phyloP scores from a whole-genome alignment of 345 rosid species.

The Pistacia vera region DNA sequence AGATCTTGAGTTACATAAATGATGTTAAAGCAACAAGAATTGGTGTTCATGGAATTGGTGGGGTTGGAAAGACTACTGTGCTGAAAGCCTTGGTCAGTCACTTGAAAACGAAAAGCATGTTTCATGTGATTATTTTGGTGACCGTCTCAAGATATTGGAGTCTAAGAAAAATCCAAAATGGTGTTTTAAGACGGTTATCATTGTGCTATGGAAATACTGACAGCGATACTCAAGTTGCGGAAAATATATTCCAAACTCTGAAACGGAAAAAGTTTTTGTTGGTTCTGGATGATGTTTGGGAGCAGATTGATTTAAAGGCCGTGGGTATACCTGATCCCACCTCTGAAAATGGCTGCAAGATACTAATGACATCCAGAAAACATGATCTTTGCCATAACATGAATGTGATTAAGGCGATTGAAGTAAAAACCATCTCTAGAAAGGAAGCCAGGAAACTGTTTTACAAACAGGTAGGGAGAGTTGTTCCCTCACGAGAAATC shows the following conservation, averaged over 20 bases:
- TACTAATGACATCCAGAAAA: conserved; percentile 16
- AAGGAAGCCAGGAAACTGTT: conserved; percentile 20
- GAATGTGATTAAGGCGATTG: conserved; percentile 7
- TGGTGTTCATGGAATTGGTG: conserved; percentile 16
- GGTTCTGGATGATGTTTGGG: conserved; percentile 24
- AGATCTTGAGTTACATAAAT: conserved; percentile 1
- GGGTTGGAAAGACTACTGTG: conserved; percentile 21
- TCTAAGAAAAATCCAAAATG: conserved; percentile 19
- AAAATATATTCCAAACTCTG: neutral
- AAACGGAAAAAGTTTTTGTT: conserved; percentile 14
- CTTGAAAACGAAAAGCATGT: neutral
- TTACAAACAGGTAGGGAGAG: neutral
- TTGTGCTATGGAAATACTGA: neutral
- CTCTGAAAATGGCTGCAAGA: conserved; percentile 9
- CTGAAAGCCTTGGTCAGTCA: conserved; percentile 15
- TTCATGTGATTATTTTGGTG: conserved; percentile 3
- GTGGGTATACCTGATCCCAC: conserved; percentile 15
- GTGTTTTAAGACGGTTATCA: conserved; percentile 5
- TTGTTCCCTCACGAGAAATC: conserved; percentile 1
- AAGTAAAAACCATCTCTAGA: neutral
- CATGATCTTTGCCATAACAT: conserved; percentile 3
- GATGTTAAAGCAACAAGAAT: conserved; percentile 5
- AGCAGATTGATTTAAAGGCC: conserved; percentile 11
- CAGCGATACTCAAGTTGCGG: conserved; percentile 4
- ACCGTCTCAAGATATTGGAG: conserved; percentile 20